A percentile compares a stretch with the other conserved stretches of the same genome.
phyloP scores from a whole-genome alignment of 2,329 filamentous ascomycete genomes.

The Colletotrichum destructivum region DNA sequence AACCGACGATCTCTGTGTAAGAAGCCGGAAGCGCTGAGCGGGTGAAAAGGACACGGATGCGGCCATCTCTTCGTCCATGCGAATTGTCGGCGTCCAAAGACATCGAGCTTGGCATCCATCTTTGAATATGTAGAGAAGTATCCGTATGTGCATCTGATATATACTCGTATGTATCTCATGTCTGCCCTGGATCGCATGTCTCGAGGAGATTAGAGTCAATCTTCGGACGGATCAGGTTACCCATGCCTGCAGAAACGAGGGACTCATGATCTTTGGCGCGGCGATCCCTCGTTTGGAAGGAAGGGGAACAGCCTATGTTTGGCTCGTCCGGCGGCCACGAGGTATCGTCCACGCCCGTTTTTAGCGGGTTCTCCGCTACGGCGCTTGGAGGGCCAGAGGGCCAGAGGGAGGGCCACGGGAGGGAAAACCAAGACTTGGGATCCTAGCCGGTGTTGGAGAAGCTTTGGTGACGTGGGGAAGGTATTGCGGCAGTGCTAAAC shows the following conservation, averaged over 20 bases:
- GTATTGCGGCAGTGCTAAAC: constrained; percentile 23
- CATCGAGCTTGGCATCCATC: not conserved
- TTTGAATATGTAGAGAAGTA: too few relatives aligned
- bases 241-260: constrained; percentile 27
- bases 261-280: constrained; percentile 20
- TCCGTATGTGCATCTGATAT: not conserved
- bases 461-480: constrained; percentile 22
- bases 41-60: not conserved
- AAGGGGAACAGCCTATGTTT: constrained; percentile 6
- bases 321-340: constrained; percentile 21
- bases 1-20: not conserved
- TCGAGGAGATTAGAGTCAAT: not conserved
- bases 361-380: constrained; percentile 11
- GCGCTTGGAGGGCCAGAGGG: constrained; percentile 1
- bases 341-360: constrained; percentile 3
- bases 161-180: not conserved
- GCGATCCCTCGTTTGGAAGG: not conserved
- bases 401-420: too few relatives aligned
- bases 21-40: not conserved
- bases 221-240: constrained; percentile 27
- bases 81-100: not conserved
- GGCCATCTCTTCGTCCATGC: not conserved
- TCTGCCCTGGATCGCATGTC: not conserved
- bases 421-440: constrained; percentile 13
- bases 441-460: constrained; percentile 13